A percentile compares a stretch with the other conserved stretches of the same genome.
phyloP scores from a whole-genome alignment of 352 stramenopile genomes.

The Pythium folliculosum region DNA sequence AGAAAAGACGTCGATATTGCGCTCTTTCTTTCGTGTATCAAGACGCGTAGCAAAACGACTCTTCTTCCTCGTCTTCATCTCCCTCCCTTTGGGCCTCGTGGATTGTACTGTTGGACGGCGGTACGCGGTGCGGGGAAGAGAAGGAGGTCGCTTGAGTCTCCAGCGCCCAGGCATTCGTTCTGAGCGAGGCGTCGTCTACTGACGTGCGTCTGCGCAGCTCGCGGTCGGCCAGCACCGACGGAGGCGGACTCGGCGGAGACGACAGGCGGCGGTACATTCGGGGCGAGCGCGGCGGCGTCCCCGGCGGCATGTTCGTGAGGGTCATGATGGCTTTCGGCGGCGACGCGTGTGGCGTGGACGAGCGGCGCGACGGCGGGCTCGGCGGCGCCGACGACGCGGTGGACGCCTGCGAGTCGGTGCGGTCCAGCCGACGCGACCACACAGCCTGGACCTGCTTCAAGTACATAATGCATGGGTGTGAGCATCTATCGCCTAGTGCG shows the following conservation, averaged over 20 bases:
- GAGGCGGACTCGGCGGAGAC: constrained; percentile 4
- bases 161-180: background rate
- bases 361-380: constrained; percentile 12
- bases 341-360: constrained; percentile 8
- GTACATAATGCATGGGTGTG: background rate
- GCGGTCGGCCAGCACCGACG: background rate
- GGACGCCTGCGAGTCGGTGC: constrained; percentile 31
- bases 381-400: constrained; percentile 10
- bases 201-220: constrained; percentile 8
- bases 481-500: background rate
- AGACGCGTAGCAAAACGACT: constrained; percentile 4
- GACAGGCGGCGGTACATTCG: constrained; percentile 4
- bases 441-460: constrained; percentile 52
- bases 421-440: constrained; percentile 59
- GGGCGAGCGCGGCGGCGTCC: constrained; percentile 2
- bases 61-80: constrained; percentile 9
- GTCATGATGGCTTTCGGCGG: constrained; percentile 1
- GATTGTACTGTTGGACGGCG: background rate
- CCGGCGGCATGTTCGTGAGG: background rate
- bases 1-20: background rate
- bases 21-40: background rate
- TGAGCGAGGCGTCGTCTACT: background rate
- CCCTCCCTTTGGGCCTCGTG: background rate
- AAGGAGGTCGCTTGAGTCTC: background rate
- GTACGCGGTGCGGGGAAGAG: too few relatives aligned